These are phyloP conservation scores for Verticillium albo-atrum DNA, from an alignment of 2,329 filamentous ascomycete species.

Conservation along the genomic window DNA sequence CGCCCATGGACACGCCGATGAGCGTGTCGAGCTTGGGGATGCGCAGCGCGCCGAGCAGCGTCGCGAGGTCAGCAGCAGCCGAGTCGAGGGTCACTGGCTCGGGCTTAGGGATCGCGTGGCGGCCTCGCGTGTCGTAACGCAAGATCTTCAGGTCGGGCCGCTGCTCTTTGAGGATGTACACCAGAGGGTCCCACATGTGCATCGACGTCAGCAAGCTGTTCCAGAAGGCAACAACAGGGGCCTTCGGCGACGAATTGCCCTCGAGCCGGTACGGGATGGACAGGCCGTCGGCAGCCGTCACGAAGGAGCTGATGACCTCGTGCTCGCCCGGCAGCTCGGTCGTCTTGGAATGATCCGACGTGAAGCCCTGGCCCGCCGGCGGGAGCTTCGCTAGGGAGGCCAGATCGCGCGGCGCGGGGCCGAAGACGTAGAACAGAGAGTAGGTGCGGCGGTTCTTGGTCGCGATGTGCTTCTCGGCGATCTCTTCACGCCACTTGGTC, in stretches of 20 bases:
- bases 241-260: constrained; percentile 60
- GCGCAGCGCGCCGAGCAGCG: constrained; percentile 64
- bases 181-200: constrained; percentile 76
- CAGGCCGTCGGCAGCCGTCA: constrained; percentile 66
- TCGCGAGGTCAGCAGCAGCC: constrained; percentile 62
- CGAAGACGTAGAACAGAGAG: constrained; percentile 75
- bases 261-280: constrained; percentile 70
- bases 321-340: constrained; percentile 43
- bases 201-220: constrained; percentile 78
- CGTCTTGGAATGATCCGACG: constrained; percentile 29
- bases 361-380: constrained; percentile 23
- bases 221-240: constrained; percentile 69
- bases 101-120: constrained; percentile 44
- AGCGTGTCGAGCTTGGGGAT: constrained; percentile 62
- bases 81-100: constrained; percentile 57
- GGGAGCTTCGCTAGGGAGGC: constrained; percentile 47
- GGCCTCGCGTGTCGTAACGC: constrained; percentile 73
- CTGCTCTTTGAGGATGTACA: constrained; percentile 54
- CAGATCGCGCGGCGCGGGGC: constrained; percentile 67
- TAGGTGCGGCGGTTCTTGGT: constrained; percentile 57
- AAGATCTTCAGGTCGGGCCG: constrained; percentile 67
- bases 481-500: constrained; percentile 57
- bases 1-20: constrained; percentile 77
- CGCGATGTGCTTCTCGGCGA: constrained; percentile 55
- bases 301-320: constrained; percentile 60